phyloP scores from a whole-genome alignment of 345 rosid genomes.

The Arabidopsis thaliana region TAIR10.1 NC_003076.8:2616001-2616500 shows the following conservation, averaged over 20 bases:
- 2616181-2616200: neutral
- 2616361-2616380: slow-evolving; percentile 40
- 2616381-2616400: slow-evolving; percentile 45
- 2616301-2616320: slow-evolving; percentile 27
- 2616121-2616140: neutral
- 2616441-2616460: slow-evolving; percentile 44
- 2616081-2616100: neutral
- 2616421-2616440: slow-evolving; percentile 31
- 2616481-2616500: slow-evolving; percentile 88
- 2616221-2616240: neutral
- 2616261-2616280: slow-evolving; percentile 26
- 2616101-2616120: too few relatives aligned
- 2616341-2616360: slow-evolving; percentile 22
- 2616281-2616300: slow-evolving; percentile 35
- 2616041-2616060: neutral
- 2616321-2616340: neutral
- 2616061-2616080: neutral
- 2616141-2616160: neutral
- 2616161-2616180: neutral
- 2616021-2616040: neutral
- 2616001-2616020: neutral
- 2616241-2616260: neutral
- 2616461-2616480: slow-evolving; percentile 50
- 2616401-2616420: slow-evolving; percentile 32
- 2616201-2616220: neutral